Base-by-base conservation (phyloP, 805 yeast genomes). In the Kockiozyma suomiensis region DNA sequence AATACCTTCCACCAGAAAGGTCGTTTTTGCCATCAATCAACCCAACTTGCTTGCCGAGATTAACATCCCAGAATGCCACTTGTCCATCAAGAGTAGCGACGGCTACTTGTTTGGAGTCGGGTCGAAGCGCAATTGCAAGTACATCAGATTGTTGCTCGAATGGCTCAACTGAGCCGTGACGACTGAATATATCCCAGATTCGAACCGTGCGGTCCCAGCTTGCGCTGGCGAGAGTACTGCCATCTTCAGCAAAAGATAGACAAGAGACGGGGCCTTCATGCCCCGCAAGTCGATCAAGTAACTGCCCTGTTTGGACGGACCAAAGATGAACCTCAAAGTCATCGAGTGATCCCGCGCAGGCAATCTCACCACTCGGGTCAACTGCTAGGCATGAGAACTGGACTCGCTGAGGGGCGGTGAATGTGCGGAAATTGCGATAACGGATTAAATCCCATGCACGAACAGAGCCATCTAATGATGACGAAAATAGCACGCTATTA, bases 181-280 rank as follows among this genome's bases (percentile, higher is more conserved):
- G 83, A 13, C 92, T 87, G 74, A 93, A 94, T 49, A 94, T 84
- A 70, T 85, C 87, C 99, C 99, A 94, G 10, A 94, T 79, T 67
- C 99, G 80, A 17, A 92, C 86, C 3, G 98, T 92, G 67, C 88
- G 88, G 75, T 94, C 99, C 99, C 99, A 94, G 23, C 96, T 87
- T 1, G 97, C 96, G 59, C 94, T 85, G 2, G 96, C 97, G 58
- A 94, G 79, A 13, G 85, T 79, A 2, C 85, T 78, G 61, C 84
- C 88, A 69, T 91, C 96, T 12, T 76, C 77, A 49, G 97, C 96
- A 73, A 94, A 93, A 10, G 93, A 83, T 42, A 94, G 78, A 65
- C 90, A 85, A 0, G 97, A 89, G 2, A 94, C 86, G 0, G 99
- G 99, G 1, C 97, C 99, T 68, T 88, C 96, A 74, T 94, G 99